These are phyloP conservation scores for Tolypocladium cylindrosporum DNA, from an alignment of 2,329 filamentous ascomycete species.

Conservation along the genomic window DNA sequence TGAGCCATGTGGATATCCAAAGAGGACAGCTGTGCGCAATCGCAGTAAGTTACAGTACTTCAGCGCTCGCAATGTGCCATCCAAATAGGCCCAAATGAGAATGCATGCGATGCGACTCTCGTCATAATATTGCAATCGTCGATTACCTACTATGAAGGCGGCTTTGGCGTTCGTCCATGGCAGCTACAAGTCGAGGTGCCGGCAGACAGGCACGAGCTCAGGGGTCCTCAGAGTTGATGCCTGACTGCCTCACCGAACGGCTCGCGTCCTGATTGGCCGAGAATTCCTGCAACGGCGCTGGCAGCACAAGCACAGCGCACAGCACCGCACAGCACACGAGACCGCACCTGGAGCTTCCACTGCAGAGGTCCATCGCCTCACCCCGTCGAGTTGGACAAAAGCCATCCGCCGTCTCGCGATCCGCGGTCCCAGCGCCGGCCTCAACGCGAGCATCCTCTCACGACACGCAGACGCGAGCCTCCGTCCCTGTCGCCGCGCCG, in stretches of 20 bases:
- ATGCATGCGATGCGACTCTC: background rate
- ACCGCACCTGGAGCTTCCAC: background rate
- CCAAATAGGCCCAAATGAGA: background rate
- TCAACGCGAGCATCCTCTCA: background rate
- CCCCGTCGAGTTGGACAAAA: conserved; percentile 1
- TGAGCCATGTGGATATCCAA: background rate
- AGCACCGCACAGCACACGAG: background rate
- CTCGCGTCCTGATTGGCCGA: conserved; percentile 17
- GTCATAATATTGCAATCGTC: background rate
- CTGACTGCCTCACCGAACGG: conserved; percentile 23
- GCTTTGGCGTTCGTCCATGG: background rate
- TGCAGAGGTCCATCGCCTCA: background rate
- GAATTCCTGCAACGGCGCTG: conserved; percentile 3
- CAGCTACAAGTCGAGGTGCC: background rate
- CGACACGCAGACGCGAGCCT: conserved; percentile 3
- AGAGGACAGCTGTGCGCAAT: background rate
- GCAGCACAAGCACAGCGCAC: background rate
- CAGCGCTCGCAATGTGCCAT: background rate
- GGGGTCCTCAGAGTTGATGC: conserved; percentile 18
- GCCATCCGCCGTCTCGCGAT: background rate
- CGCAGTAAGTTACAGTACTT: too few species aligned
- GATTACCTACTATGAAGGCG: background rate
- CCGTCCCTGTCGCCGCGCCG: conserved; percentile 4
- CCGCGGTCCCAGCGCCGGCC: background rate
- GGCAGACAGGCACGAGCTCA: background rate